Base-by-base conservation (phyloP, 2,329 filamentous ascomycete genomes). In the Alternaria metachromatica region DNA sequence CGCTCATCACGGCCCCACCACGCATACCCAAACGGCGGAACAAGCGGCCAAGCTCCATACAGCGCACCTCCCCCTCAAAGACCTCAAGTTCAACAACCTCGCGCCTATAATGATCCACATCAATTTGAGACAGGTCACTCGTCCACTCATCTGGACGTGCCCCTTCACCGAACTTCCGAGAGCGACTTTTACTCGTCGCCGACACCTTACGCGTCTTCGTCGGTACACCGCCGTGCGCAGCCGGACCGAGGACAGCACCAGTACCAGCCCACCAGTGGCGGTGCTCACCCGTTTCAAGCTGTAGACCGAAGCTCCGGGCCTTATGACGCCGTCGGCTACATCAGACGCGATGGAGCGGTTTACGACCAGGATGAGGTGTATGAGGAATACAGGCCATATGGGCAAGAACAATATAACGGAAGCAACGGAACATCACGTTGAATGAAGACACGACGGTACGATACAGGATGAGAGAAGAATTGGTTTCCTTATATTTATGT, bases 261-360 rank as follows among this genome's bases (percentile, higher is more conserved):
- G 26, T 26, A 26, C 13, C 13, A 48, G 8, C 13, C 23, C 3
- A 4, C 46, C 11, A 49, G 3, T 15, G 46, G n/a, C 6, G n/a
- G 25, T 20, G 20, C 15, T 10, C 20, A 25, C 37, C 48, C 37
- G 7, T 13, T 21, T 2, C 44, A 18, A 6, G 3, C 33, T 21
- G 51, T 26, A n/a, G 10, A 20, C 18, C 44, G 50, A 9, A 48
- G 26, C 15, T 6, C 20, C 9, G 43, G 9, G 5, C 59, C 66
- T 1, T 68, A 60, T 13, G 11, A 68, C 18, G 58, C 45, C 2
- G 23, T 64, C 1, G 50, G 55, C 4, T 43, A 37, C 15, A 5
- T 56, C 8, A 45, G 59, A n/a, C 18, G 30, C 1, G 55, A 65
- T 6, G 46, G 60, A 13, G 21, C 7, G 25, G 55, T 59, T 0